Base-by-base conservation (phyloP, 176 grass and related monocot species). In the Zea luxurians region DNA sequence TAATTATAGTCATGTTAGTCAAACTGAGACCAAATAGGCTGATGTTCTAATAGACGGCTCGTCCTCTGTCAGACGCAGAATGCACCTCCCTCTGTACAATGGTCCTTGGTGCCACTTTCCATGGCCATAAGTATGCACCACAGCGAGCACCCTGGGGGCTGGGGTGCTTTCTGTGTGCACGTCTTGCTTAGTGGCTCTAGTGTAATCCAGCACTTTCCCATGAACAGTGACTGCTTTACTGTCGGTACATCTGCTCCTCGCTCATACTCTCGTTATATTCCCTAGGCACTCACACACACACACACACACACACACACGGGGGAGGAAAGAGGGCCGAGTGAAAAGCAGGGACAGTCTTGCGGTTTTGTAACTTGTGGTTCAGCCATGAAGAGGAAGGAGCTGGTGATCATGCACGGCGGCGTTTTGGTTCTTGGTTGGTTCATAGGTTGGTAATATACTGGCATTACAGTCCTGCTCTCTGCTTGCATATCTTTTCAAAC, bases 361-460 rank as follows among this genome's bases (percentile, higher is more conserved):
- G 0, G 67, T 20, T 88, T 36, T n/a, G 46, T 41, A 54, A 37
- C 43, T 60, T 47, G 3, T 68, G 36, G 48, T 54, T 52, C 55
- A 64, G 45, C 83, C 54, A 93, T 87, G 94, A 90, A 90, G 82
- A 90, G 60, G 17, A 84, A 83, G 76, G 76, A 80, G 41, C 54
- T 69, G 79, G 81, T 73, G 79, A 85, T 90, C 79, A 62, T 88
- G 70, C 75, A 84, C 27, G 58, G 72, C 46, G 44, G 72, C 46
- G 44, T 92, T 84, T 61, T 97, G 46, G 47, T 92, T 20, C 37
- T 91, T 54, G 75, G 61, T 64, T 83, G 70, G 37, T 90, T 78
- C 74, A 49, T 84, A 77, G 90, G 93, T 93, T 72, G 40, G 69
- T 76, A 62, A 48, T 48, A 35, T 62, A 54, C 64, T 84, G 10